Evolutionary conservation across 1,284 basidiomycete species (phyloP).

Genomic region (Trichosporon sp.): DNA sequence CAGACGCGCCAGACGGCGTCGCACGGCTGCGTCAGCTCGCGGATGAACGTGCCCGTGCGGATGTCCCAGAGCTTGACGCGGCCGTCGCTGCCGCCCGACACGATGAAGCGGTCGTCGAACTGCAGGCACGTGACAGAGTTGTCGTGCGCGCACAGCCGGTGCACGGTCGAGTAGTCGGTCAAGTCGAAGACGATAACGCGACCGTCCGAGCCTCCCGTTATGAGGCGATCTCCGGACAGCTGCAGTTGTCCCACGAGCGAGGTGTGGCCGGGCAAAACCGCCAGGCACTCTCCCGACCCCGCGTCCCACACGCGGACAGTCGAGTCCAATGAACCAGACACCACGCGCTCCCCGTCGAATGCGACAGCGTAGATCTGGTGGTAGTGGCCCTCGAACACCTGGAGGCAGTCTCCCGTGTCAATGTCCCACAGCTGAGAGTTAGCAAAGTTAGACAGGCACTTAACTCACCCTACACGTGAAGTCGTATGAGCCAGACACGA

Average conservation of each 20-base stretch:
- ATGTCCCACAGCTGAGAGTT: slow-evolving; percentile 67
- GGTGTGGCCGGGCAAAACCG: slow-evolving; percentile 87
- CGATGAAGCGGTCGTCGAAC: slow-evolving; percentile 69
- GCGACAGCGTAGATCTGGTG: slow-evolving; percentile 92
- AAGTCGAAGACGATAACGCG: slow-evolving; percentile 86
- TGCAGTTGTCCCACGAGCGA: slow-evolving; percentile 92
- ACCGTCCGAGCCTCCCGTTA: slow-evolving; percentile 90
- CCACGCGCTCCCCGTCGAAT: slow-evolving; percentile 80
- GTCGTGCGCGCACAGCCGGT: slow-evolving; percentile 66
- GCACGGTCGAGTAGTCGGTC: slow-evolving; percentile 53
- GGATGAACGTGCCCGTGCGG: slow-evolving; percentile 62
- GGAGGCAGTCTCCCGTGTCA: slow-evolving; percentile 78
- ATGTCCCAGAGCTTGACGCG: slow-evolving; percentile 81
- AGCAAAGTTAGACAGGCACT: neutral
- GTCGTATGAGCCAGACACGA: slow-evolving; percentile 88
- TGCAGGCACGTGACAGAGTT: slow-evolving; percentile 87
- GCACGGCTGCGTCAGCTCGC: slow-evolving; percentile 69
- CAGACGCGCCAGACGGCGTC: slow-evolving; percentile 86
- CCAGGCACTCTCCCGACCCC: slow-evolving; percentile 69
- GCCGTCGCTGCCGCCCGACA: slow-evolving; percentile 77
- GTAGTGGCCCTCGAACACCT: slow-evolving; percentile 80
- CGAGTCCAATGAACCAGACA: slow-evolving; percentile 84
- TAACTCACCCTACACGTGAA: slow-evolving; percentile 67
- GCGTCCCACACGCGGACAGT: slow-evolving; percentile 87
- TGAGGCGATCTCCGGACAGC: slow-evolving; percentile 67